Conservation (phyloP, 441 rosid genomes). For the Eugenia klotzschiana region DNA sequence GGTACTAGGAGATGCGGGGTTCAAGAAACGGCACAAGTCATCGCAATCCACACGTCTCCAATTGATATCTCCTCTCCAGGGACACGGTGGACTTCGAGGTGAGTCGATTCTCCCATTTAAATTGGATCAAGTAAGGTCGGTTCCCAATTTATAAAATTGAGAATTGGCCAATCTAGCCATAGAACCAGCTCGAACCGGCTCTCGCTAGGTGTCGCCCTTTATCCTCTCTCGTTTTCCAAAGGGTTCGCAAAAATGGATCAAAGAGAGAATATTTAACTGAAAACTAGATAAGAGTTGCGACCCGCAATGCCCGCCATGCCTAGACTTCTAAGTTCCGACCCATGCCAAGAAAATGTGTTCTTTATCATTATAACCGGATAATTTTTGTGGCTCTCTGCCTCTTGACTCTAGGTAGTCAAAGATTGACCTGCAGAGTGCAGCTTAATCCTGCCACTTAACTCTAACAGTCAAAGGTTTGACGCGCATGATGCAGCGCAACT, state of each 20-base stretch:
- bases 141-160: background rate
- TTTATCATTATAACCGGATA: background rate
- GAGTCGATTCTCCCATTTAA: background rate
- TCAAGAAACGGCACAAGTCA: background rate
- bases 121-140: background rate
- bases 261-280: too few relatives aligned
- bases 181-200: background rate
- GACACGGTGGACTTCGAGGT: too few relatives aligned
- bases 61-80: background rate
- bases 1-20: background rate
- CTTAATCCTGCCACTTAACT: background rate
- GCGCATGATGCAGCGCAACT: background rate
- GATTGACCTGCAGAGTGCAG: background rate
- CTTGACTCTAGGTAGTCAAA: background rate
- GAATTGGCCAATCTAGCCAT: background rate
- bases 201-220: rapidly evolving
- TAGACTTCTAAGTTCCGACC: background rate
- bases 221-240: background rate
- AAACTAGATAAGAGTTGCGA: background rate
- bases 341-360: background rate
- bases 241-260: background rate
- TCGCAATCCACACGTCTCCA: background rate
- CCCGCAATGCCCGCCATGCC: background rate
- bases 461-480: background rate
- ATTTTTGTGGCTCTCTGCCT: background rate